phyloP scores from a whole-genome alignment of 164 flowering plant genomes.

The Nelumbo lutea region DNA sequence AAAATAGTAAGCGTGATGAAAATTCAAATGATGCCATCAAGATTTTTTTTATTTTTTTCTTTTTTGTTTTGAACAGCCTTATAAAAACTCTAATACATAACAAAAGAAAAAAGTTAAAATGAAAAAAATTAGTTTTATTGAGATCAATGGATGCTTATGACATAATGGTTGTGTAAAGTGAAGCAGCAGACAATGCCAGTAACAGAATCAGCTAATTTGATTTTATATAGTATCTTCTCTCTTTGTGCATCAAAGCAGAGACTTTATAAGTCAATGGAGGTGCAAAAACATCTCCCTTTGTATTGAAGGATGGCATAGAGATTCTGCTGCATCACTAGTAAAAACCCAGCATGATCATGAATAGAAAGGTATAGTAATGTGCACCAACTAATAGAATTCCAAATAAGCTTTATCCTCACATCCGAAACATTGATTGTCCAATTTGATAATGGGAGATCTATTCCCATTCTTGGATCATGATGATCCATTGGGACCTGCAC shows the following conservation, averaged over 20 bases:
- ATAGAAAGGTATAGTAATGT: not conserved
- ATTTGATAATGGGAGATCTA: constrained; percentile 21
- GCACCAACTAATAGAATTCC: constrained; percentile 1
- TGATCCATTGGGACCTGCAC: constrained; percentile 41
- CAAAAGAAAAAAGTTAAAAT: not conserved
- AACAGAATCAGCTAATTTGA: not conserved
- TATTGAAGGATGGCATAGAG: not conserved
- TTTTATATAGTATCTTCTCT: not conserved
- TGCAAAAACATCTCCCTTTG: not conserved
- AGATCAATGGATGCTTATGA: not conserved
- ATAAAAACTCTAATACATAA: too few species aligned
- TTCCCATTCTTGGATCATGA: constrained; percentile 19
- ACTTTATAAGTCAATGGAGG: not conserved
- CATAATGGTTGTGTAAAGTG: not conserved
- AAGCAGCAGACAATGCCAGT: not conserved
- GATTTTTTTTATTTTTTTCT: not conserved
- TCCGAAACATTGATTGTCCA: constrained; percentile 56
- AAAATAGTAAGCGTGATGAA: not conserved
- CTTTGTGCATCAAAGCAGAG: not conserved
- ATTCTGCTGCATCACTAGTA: not conserved
- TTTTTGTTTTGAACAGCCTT: not conserved
- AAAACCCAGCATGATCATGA: not conserved
- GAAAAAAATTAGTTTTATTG: not conserved
- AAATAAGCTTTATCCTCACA: constrained; percentile 29
- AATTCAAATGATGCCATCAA: not conserved